Evolutionary conservation across 208 protist genomes (phyloP), one percentile per base, ranked within the genome.

Genomic region (Trypanosoma lewisi): DNA sequence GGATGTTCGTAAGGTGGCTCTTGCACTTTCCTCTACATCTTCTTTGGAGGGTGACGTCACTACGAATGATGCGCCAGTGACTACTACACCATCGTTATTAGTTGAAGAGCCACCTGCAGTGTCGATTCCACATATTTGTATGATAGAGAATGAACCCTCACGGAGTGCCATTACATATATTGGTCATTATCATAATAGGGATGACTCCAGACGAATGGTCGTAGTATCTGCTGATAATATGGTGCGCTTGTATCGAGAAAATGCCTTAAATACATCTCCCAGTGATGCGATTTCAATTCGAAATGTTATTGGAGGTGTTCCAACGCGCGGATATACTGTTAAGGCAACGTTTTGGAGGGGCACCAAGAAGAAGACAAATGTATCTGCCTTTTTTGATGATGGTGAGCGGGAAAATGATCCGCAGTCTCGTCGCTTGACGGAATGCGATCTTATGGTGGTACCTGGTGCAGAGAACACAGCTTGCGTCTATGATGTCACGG

Each of bases 311-410:
- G 66, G 77, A 8, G 80, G 82, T 2, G 75, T 89, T 44, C 71
- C 82, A 9, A 81, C 75, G 23, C 79, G 80, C 30, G 85, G 89
- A 56, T 84, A 72, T 70, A 73, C 66, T 14, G 67, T 83, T 51
- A 77, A 73, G 47, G 78, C 79, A 6, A 80, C 76, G 17, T 95
- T 95, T 52, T 95, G 89, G 86, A 84, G 76, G 41, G 89, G 89
- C 36, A 69, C 82, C 25, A 78, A 70, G 23, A 73, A 73, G 30
- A 86, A 87, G 67, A 45, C 76, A 34, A 73, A 86, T 51, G 78
- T 87, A 14, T 83, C 89, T 1, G 66, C 78, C 8, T 91, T 93
- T 57, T 82, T 89, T 41, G 89, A 95, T 60, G 89, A 95, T 61
- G 83, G 75, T 7, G 89, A 95, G 73, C 85, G 85, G 75, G 89